Evolutionary conservation across 2,329 filamentous ascomycete species (phyloP).

Genomic region (Ilyonectria sp.): DNA sequence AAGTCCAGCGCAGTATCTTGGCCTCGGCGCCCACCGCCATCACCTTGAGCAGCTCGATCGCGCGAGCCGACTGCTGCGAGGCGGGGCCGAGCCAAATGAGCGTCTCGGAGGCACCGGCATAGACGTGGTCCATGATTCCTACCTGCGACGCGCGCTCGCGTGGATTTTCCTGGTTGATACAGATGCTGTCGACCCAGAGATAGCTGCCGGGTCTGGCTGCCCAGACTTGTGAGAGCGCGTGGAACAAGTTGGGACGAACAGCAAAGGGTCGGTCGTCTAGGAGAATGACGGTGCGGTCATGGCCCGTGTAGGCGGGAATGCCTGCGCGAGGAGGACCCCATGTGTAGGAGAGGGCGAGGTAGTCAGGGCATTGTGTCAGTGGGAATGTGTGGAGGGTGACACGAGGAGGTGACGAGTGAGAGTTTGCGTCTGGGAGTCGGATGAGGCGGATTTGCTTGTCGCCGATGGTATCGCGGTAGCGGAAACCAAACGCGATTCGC

Average conservation of each 20-base stretch:
- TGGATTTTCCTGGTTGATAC: conserved; percentile 43
- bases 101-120: conserved; percentile 37
- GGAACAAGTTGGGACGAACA: conserved; percentile 37
- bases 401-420: conserved; percentile 9
- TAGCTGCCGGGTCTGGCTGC: conserved; percentile 34
- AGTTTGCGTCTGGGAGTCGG: conserved; percentile 31
- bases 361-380: conserved; percentile 33
- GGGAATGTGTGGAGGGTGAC: conserved; percentile 38
- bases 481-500: conserved; percentile 13
- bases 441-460: conserved; percentile 35
- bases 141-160: conserved; percentile 41
- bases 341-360: conserved; percentile 46
- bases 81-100: conserved; percentile 43
- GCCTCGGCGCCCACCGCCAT: conserved; percentile 30
- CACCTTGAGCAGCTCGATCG: conserved; percentile 27
- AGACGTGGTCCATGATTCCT: conserved; percentile 42
- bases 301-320: conserved; percentile 1
- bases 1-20: conserved; percentile 35
- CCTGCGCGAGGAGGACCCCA: conserved; percentile 35
- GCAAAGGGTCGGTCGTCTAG: conserved; percentile 35
- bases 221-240: conserved; percentile 32
- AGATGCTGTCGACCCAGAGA: conserved; percentile 45
- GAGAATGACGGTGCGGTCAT: conserved; percentile 20
- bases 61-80: conserved; percentile 20
- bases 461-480: conserved; percentile 31